Evolutionary conservation across 129 eudicot genomes (phyloP).

Genomic region (Pittosporum tobira): DNA sequence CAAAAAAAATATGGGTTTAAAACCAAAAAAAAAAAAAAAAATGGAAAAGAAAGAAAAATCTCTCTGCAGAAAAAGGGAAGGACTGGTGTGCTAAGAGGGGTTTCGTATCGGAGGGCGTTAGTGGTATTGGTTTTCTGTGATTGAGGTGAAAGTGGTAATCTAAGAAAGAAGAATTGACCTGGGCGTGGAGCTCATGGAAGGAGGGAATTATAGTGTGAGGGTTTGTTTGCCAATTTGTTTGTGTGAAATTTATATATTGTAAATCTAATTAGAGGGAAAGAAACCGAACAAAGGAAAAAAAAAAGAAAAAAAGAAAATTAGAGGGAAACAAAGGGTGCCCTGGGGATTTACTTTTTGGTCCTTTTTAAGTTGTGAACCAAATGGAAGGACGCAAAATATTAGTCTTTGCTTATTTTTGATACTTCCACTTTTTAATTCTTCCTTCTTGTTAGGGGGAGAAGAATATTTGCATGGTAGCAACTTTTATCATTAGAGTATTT

Average conservation of each 20-base stretch:
- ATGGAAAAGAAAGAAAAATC: too few relatives aligned
- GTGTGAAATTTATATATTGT: neutral
- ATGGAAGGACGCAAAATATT: too few relatives aligned
- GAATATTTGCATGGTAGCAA: too few relatives aligned
- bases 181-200: neutral
- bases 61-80: too few relatives aligned
- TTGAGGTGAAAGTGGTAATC: neutral
- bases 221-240: neutral
- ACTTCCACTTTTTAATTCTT: too few relatives aligned
- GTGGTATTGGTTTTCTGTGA: neutral
- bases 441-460: too few relatives aligned
- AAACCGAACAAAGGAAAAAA: neutral
- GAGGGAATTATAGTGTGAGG: slow-evolving; percentile 11
- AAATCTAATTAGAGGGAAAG: slow-evolving; percentile 7
- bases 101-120: neutral
- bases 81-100: neutral
- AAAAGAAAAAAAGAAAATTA: neutral
- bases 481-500: too few relatives aligned
- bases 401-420: too few relatives aligned
- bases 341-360: too few relatives aligned
- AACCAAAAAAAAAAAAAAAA: too few relatives aligned
- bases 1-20: neutral
- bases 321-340: slow-evolving; percentile 1
- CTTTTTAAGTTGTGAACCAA: too few relatives aligned
- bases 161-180: neutral